phyloP scores from a whole-genome alignment of 2,329 filamentous ascomycete genomes.

The Pseudovirgaria hyperparasitica region DNA sequence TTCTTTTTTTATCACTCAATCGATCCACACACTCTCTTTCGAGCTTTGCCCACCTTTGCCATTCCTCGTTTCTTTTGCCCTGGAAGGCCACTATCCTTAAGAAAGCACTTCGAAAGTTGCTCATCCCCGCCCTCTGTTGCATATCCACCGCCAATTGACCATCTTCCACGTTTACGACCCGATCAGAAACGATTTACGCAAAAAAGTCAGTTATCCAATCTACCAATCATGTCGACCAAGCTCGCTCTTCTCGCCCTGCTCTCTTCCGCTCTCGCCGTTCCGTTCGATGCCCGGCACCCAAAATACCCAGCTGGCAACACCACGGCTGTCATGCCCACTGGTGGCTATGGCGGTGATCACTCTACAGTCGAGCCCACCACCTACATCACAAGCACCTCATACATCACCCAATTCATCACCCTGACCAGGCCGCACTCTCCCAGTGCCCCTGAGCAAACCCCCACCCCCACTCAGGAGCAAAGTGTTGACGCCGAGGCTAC shows the following conservation, averaged over 20 bases:
- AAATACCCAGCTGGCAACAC: conserved; percentile 11
- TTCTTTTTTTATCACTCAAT: conserved; percentile 29
- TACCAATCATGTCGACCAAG: no score
- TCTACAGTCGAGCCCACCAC: conserved; percentile 15
- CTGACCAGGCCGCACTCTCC: conserved; percentile 12
- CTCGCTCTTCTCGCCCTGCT: conserved; percentile 31
- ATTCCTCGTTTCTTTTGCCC: conserved; percentile 26
- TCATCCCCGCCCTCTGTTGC: conserved; percentile 10
- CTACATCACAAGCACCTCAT: conserved; percentile 9
- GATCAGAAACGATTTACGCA: conserved; percentile 8
- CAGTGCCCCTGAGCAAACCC: conserved; percentile 8
- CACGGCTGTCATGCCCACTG: conserved; percentile 18
- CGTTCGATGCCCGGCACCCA: conserved; percentile 17
- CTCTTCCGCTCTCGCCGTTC: conserved; percentile 25
- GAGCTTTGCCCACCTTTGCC: conserved; percentile 22
- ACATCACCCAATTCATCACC: conserved; percentile 11
- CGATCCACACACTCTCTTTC: conserved; percentile 25
- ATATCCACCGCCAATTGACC: conserved; percentile 7
- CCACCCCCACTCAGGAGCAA: conserved; percentile 11
- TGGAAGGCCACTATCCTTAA: conserved; percentile 25
- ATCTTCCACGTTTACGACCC: conserved; percentile 4
- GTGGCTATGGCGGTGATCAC: conserved; percentile 17
- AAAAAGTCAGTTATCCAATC: conserved; percentile 20
- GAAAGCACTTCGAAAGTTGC: conserved; percentile 27
- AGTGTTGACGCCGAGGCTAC: conserved; percentile 11